Conservation (phyloP, 176 grass and related monocot species). For the Guadua angustifolia region DNA sequence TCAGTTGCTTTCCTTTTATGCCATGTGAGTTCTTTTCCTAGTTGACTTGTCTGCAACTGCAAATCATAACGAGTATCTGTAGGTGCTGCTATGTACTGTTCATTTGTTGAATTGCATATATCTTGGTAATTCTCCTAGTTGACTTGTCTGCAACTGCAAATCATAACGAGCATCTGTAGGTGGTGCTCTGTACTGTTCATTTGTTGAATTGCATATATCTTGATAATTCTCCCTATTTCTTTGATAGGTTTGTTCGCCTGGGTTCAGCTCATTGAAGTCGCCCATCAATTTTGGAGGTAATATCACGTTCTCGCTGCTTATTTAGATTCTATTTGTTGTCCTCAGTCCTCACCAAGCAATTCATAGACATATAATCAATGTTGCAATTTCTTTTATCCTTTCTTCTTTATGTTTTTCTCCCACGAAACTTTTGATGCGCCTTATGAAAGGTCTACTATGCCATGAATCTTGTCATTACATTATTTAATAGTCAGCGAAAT, state of each 20-base stretch:
- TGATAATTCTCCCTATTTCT: conserved; percentile 20
- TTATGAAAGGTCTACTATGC: not conserved
- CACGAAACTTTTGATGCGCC: not conserved
- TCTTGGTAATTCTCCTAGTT: conserved; percentile 13
- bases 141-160: conserved; percentile 17
- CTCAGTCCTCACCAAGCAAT: conserved; percentile 13
- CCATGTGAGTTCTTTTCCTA: conserved; percentile 10
- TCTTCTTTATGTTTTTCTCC: not conserved
- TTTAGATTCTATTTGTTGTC: conserved; percentile 30
- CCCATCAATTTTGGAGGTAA: conserved; percentile 90
- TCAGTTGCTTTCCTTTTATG: conserved; percentile 18
- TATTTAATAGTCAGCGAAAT: not conserved
- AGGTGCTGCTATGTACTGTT: conserved; percentile 11
- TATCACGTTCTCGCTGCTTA: not conserved
- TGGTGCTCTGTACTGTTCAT: conserved; percentile 6
- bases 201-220: conserved; percentile 17
- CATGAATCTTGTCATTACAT: not conserved
- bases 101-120: conserved; percentile 5
- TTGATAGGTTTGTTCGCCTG: conserved; percentile 84
- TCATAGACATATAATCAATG: not conserved
- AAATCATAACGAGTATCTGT: conserved; percentile 19
- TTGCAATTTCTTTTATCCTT: not conserved
- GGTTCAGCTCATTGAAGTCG: conserved; percentile 98
- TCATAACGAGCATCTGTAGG: not conserved
- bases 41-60: conserved; percentile 4